Base-by-base conservation (phyloP, 192 early-diverging fungal species). In the Spinellus fusiger region DNA sequence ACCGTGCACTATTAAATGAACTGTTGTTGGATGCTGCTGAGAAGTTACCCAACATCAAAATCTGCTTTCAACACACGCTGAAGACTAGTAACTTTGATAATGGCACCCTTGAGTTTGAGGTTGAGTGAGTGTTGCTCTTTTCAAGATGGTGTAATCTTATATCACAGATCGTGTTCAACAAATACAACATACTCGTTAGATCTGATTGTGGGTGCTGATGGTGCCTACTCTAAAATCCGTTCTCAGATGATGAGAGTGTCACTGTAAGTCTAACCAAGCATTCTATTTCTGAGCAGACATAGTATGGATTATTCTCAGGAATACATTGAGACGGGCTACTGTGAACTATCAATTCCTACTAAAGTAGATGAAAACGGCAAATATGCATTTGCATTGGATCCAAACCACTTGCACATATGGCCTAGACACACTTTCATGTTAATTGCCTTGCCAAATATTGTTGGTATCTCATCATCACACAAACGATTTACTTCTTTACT, bases 381-480 rank as follows among this genome's bases (percentile, higher is more conserved):
- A 49, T 34, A 53, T n/a, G 80, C 86, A 13, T 96, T 87, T 76
- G 84, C 83, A 16, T 89, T 98, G 82, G 84, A 89, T 65, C 86
- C 92, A 2, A 81, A 93, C 66, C 94, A 96, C 56, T 79, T 98
- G 53, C 96, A 98, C 71, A 98, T 98, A 59, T 98, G 96, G 96
- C 96, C 96, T 7, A 80, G 91, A 8, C 86, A 94, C 57, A 88
- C 89, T 15, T 96, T 93, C 59, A 98, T 98, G 96, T 82, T 98
- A 74, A 98, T 98, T 73, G 96, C 96, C 0, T 81, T 98, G 49
- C 94, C 96, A 33, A 98, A 98, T 75, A 79, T 80, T 55, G 88
- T 89, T 71, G 55, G 74, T 73, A 25, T 40, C 46, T 27, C 25
- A 5, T 33, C 4, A 31, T 27, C 53, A 20, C 27, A n/a, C n/a